Evolutionary conservation across 139 green algal genomes (phyloP), one percentile per base, ranked within the genome.

Genomic region (Deuterostichococcus epilithicus): DNA sequence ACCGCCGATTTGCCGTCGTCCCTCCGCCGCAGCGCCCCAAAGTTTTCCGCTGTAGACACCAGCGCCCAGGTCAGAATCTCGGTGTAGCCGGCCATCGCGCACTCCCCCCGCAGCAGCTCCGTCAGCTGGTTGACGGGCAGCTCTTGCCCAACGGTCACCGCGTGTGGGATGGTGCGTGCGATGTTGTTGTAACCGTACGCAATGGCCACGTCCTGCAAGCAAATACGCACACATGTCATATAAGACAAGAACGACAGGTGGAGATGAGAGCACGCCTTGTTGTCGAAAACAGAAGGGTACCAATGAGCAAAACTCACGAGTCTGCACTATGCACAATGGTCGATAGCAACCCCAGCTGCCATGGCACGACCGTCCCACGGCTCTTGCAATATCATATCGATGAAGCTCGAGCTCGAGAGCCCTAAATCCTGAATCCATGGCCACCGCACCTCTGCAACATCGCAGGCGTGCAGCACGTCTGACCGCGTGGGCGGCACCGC

Each of bases 181-280:
- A 99, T 88, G 86, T 99, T 98, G 86, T 99, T 99, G 90, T 95
- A 99, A 35, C 96, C 96, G 80, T 97, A 92, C 20, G 96, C 94
- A 73, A 99, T 99, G 5, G 96, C 96, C 72, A 99, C 94, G 80
- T 99, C 96, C 88, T 81, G 77, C 60, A 70, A 59, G 30, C n/a
- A n/a, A n/a, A n/a, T n/a, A n/a, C n/a, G n/a, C n/a, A n/a, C n/a
- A n/a, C n/a, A n/a, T n/a, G n/a, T n/a, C n/a, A n/a, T n/a, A n/a
- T n/a, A n/a, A n/a, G n/a, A n/a, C n/a, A n/a, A n/a, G n/a, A n/a
- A n/a, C n/a, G n/a, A n/a, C n/a, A n/a, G n/a, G n/a, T n/a, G n/a
- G n/a, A n/a, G n/a, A n/a, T n/a, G n/a, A n/a, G n/a, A n/a, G n/a
- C n/a, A n/a, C n/a, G n/a, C n/a, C n/a, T n/a, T n/a, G n/a, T n/a